Conservation (phyloP, 2,329 filamentous ascomycete genomes). For the Fusarium longipes region DNA sequence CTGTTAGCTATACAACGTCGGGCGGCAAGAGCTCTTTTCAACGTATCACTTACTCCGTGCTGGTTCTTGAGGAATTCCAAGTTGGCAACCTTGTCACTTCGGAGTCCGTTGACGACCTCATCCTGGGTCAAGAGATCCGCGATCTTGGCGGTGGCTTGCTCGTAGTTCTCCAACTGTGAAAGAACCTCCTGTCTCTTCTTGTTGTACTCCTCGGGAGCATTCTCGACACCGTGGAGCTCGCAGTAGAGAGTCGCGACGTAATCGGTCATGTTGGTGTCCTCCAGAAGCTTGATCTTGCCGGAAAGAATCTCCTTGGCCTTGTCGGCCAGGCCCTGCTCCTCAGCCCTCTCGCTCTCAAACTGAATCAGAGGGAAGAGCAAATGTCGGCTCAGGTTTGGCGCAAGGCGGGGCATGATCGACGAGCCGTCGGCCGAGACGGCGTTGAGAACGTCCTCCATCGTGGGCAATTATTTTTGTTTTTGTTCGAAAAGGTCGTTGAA, state of each 20-base stretch:
- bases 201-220: slow-evolving; percentile 85
- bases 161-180: slow-evolving; percentile 81
- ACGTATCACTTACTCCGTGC: slow-evolving; percentile 76
- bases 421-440: slow-evolving; percentile 74
- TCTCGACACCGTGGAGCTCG: slow-evolving; percentile 83
- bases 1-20: slow-evolving; percentile 33
- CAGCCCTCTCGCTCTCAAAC: slow-evolving; percentile 85
- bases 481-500: slow-evolving; percentile 15
- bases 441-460: slow-evolving; percentile 57
- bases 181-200: slow-evolving; percentile 92
- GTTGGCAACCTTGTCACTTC: slow-evolving; percentile 98
- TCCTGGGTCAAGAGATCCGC: slow-evolving; percentile 87
- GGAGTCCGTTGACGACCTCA: slow-evolving; percentile 88
- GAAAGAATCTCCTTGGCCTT: slow-evolving; percentile 78
- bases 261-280: slow-evolving; percentile 99
- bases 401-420: slow-evolving; percentile 87
- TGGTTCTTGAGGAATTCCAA: slow-evolving; percentile 98
- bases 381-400: slow-evolving; percentile 93
- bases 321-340: slow-evolving; percentile 72
- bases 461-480: slow-evolving; percentile 38
- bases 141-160: slow-evolving; percentile 90
- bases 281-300: slow-evolving; percentile 92
- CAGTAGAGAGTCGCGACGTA: slow-evolving; percentile 93
- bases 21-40: slow-evolving; percentile 7
- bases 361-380: slow-evolving; percentile 96